Base-by-base conservation (phyloP, 495 filamentous ascomycete genomes). In the Talaromyces proteolyticus region DNA sequence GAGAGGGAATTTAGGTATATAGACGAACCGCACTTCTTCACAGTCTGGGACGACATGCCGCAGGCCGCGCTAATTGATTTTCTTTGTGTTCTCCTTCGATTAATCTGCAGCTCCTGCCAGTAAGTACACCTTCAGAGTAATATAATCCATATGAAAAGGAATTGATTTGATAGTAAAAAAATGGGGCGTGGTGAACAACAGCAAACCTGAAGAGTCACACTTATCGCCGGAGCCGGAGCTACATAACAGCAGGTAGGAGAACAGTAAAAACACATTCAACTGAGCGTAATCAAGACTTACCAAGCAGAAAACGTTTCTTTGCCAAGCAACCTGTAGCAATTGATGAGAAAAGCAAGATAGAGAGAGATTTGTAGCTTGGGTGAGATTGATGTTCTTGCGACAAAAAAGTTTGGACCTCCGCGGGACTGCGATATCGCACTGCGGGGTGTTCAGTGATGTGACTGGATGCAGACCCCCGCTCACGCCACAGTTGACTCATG, bases 11-110 rank as follows among this genome's bases (percentile, higher is more conserved):
- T 45, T 7, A 6, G 3, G 8, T 24, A 4, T 17, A 21, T 8
- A 36, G 42, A 38, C 70, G 36, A 71, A 74, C 70, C 70, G 64
- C 70, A 74, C 62, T 72, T 74, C 67, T 74, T 74, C 61, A 66
- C 73, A 23, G 65, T 14, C 19, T 26, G 39, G 4, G 24, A 16
- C 25, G 42, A 25, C 23, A 44, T 45, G 38, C n/a, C n/a, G 38
- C 18, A 16, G 6, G 38, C 12, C 8, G 2, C 18, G 38, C 38
- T 41, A 18, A 16, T 20, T 41, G 12, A n/a, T 29, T 29, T 29
- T 29, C 12, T 29, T 12, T 29, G 25, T 29, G 25, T 29, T 29
- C 5, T 29, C 12, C 25, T 6, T 12, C 12, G 25, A 12, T 29
- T 12, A 29, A 12, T 29, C 25, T 6, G 5, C 12, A 29, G n/a